Conservation (phyloP, 805 yeast species). For the Wickerhamomyces tratensis region DNA sequence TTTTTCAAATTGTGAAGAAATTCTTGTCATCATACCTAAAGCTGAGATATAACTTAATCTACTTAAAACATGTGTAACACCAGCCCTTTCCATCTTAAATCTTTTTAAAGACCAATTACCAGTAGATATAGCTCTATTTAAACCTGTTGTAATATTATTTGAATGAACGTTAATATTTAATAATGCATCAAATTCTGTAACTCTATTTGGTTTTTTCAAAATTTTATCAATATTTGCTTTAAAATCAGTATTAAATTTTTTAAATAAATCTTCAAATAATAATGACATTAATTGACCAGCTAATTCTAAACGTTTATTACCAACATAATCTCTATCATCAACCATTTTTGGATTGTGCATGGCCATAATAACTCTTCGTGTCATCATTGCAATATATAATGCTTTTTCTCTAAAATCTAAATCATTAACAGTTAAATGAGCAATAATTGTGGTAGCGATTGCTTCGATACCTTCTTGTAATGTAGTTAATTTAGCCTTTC, state of each 20-base stretch:
- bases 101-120: conserved; percentile 99
- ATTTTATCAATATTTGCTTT: conserved; percentile 92
- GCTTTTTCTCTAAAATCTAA: conserved; percentile 92
- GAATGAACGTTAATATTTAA: conserved; percentile 85
- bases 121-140: conserved; percentile 94
- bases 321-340: conserved; percentile 98
- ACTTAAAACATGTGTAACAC: conserved; percentile 94
- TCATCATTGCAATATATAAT: conserved; percentile 89
- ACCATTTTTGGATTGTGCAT: conserved; percentile 90
- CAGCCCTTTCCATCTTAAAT: conserved; percentile 99
- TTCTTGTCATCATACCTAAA: conserved; percentile 98
- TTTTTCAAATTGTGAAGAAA: conserved; percentile 97
- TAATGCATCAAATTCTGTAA: conserved; percentile 91
- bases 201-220: conserved; percentile 86
- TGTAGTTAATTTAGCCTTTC: conserved; percentile 77
- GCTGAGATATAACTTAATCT: conserved; percentile 91
- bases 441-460: conserved; percentile 90
- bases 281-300: conserved; percentile 97
- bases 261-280: conserved; percentile 92
- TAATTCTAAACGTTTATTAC: conserved; percentile 91
- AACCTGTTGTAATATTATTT: conserved; percentile 85
- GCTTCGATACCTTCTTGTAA: conserved; percentile 96
- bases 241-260: conserved; percentile 91
- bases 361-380: conserved; percentile 92
- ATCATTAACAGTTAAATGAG: conserved; percentile 81